Base-by-base conservation (phyloP, 2,329 filamentous ascomycete species). In the Capronia coronata region DNA sequence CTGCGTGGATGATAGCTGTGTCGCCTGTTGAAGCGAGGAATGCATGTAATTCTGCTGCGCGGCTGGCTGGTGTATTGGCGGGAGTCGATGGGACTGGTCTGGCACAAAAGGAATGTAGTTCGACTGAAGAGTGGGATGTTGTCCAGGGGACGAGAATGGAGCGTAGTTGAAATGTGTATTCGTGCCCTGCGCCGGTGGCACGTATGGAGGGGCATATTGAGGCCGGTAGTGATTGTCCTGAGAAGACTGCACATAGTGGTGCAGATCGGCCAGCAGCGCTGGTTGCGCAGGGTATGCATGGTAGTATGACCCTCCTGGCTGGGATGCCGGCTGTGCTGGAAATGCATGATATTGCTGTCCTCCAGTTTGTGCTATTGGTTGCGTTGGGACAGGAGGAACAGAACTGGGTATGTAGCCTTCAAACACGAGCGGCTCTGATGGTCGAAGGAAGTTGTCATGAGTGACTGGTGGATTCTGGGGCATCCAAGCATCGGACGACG, bases 401-500 rank as follows among this genome's bases (percentile, higher is more conserved):
- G 27, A 30, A 23, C n/a, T 19, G 10, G 44, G 44, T 13, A 39
- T 34, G 37, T 13, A 47, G 8, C 44, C 34, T 23, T 49, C 51
- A 41, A 34, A 53, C 3, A 53, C 40, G 23, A 21, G 29, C 3
- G 50, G 35, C 13, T 18, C 32, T 34, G 46, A 38, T 22, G 46
- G 35, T 16, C 32, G 50, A 30, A 47, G 46, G 16, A 53, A 43
- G 30, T 50, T 25, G 22, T 47, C 35, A 22, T 42, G 38, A 16
- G 23, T 9, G 16, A 53, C 14, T 9, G 18, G 23, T 34, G 34
- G 51, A 6, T 47, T 35, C 30, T 53, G 51, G 13, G 41, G 38
- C 34, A 51, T 32, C 50, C 47, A 54, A 22, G 43, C 25, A 38
- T 42, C 42, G 22, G 27, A 34, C 14, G 29, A 29, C 8, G 18